Conservation (phyloP, 164 flowering plant genomes). For the Brasenia schreberi region DNA sequence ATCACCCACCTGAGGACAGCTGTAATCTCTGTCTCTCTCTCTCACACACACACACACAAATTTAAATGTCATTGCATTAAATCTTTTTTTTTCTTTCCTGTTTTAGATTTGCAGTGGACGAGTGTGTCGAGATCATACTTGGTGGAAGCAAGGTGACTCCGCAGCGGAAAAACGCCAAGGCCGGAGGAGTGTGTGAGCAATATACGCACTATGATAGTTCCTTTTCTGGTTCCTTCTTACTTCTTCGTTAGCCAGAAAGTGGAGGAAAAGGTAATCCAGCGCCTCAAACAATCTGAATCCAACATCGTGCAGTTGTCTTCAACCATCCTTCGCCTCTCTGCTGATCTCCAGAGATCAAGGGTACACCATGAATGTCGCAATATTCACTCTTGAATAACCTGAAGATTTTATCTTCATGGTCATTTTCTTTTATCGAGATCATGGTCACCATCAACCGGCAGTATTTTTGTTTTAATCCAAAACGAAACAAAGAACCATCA, state of each 20-base stretch:
- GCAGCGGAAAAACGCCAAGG: constrained; percentile 21
- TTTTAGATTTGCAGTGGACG: constrained; percentile 22
- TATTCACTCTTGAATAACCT: too few species aligned
- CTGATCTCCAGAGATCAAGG: constrained; percentile 1
- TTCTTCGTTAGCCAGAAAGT: not conserved
- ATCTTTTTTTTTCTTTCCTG: too few species aligned
- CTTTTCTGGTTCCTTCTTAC: constrained; percentile 13
- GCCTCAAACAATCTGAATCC: not conserved
- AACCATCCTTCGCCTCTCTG: not conserved
- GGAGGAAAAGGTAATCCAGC: constrained; percentile 3
- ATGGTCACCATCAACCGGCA: too few species aligned
- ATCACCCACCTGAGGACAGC: not conserved
- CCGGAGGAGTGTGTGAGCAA: constrained; percentile 28
- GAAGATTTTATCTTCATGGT: too few species aligned
- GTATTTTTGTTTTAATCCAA: too few species aligned
- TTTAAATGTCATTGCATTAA: too few species aligned
- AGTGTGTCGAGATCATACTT: constrained; percentile 24
- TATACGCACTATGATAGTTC: constrained; percentile 22
- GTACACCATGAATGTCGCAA: not conserved
- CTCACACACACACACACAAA: too few species aligned
- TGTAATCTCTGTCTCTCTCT: not conserved
- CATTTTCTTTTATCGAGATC: too few species aligned
- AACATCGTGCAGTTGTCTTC: not conserved
- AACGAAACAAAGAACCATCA: too few species aligned
- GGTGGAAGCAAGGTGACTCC: constrained; percentile 37